phyloP scores from a whole-genome alignment of 192 early-diverging fungal genomes.

The Backusella tuberculispora region DNA sequence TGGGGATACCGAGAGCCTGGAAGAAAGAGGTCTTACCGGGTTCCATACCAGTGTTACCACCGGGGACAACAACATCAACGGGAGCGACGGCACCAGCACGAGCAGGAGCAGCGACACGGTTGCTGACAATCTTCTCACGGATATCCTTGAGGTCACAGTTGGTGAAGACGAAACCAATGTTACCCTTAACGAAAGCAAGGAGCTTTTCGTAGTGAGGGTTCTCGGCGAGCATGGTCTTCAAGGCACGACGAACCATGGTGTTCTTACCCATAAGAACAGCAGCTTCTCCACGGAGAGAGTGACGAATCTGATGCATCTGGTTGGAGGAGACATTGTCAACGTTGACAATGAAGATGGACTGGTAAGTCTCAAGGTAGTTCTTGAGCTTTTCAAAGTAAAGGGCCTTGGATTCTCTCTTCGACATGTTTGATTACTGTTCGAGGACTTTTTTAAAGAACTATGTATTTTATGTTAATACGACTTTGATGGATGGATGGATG shows the following conservation, averaged over 20 bases:
- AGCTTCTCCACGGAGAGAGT: conserved; percentile 86
- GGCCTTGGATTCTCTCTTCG: conserved; percentile 98
- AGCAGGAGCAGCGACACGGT: conserved; percentile 98
- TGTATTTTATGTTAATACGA: not conserved
- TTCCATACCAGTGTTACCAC: conserved; percentile 99
- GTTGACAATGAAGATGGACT: conserved; percentile 99
- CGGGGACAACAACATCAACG: conserved; percentile 61
- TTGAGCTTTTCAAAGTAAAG: conserved; percentile 96
- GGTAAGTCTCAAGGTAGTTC: conserved; percentile 84
- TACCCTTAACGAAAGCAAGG: conserved; percentile 85
- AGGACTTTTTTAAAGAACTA: conserved; percentile 55
- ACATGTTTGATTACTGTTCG: conserved; percentile 82
- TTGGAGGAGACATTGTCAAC: conserved; percentile 99
- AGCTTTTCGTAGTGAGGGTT: conserved; percentile 82
- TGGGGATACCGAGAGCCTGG: conserved; percentile 99
- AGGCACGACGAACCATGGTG: conserved; percentile 96
- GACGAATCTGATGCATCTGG: conserved; percentile 99
- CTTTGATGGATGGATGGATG: conserved; percentile 27
- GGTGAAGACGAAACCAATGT: conserved; percentile 99
- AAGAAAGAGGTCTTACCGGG: conserved; percentile 99
- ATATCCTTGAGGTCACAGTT: conserved; percentile 95
- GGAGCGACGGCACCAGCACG: conserved; percentile 93
- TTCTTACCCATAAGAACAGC: conserved; percentile 99
- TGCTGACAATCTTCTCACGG: conserved; percentile 86
- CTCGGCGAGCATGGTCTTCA: conserved; percentile 64